These are phyloP conservation scores for Hypoxylon subgilvum DNA, from an alignment of 495 filamentous ascomycete species.

Conservation along the genomic window DNA sequence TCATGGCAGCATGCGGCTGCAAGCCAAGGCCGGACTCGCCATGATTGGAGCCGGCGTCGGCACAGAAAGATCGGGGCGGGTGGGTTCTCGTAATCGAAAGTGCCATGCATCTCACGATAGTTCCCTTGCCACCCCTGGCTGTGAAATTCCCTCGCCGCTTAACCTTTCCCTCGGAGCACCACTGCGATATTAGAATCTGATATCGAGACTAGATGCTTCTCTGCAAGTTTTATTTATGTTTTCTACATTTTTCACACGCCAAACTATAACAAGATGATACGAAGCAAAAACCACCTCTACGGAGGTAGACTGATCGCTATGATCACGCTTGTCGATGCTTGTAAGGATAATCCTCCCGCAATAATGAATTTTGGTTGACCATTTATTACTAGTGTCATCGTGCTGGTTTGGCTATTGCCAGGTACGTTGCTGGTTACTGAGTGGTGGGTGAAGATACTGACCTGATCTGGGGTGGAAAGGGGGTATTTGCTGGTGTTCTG, in stretches of 20 bases:
- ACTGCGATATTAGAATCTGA: background rate
- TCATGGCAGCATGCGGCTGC: conserved; percentile 16
- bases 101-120: background rate
- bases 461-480: conserved; percentile 32
- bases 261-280: conserved; percentile 20
- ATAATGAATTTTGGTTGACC: background rate
- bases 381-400: conserved; percentile 20
- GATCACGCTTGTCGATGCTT: conserved; percentile 38
- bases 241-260: background rate
- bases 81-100: conserved; percentile 2
- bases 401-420: conserved; percentile 41
- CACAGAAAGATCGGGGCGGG: background rate
- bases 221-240: background rate
- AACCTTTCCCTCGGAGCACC: too few species aligned
- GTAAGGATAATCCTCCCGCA: conserved; percentile 12
- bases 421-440: conserved; percentile 11
- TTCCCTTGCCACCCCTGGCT: background rate
- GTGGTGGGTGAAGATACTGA: background rate
- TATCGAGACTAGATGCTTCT: background rate
- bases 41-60: conserved; percentile 27
- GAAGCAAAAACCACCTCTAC: conserved; percentile 18
- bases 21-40: conserved; percentile 35
- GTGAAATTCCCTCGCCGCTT: too few species aligned
- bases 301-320: conserved; percentile 34
- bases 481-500: conserved; percentile 49